Percentiles rank a stretch among this genome's conserved stretches.
Evolutionary conservation across 1,284 basidiomycete genomes (phyloP).

Genomic region (Leccinum pachyderme): DNA sequence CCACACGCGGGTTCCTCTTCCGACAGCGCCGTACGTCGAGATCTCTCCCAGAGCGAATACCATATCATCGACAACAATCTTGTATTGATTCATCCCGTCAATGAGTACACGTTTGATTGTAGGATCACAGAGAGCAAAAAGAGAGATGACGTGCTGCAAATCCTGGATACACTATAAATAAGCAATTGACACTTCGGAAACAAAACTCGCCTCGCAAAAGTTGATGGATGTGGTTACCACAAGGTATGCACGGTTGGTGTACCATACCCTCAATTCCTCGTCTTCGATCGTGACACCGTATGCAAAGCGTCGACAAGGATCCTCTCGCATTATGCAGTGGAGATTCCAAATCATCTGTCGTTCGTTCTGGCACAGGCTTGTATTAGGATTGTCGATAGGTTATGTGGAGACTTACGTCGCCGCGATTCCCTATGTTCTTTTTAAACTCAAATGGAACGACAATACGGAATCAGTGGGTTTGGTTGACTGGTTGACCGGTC

Average conservation of each 20-base stretch:
- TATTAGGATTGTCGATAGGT: background rate
- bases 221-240: constrained; percentile 1
- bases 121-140: constrained; percentile 8
- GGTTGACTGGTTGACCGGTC: no score
- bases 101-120: constrained; percentile 3
- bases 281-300: background rate
- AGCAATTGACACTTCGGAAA: background rate
- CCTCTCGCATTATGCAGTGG: background rate
- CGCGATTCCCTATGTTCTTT: background rate
- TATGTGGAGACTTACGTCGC: background rate
- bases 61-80: background rate
- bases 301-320: background rate
- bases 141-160: background rate
- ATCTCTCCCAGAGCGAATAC: background rate
- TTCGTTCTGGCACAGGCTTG: constrained; percentile 8
- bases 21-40: constrained; percentile 5
- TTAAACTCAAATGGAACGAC: constrained; percentile 12
- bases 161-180: background rate
- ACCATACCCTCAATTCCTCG: background rate
- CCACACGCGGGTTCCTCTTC: constrained; percentile 10
- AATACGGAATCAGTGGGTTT: no score
- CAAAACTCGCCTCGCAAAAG: background rate
- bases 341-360: background rate
- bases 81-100: background rate
- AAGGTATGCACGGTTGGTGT: constrained; percentile 5